These are phyloP conservation scores for Candida maesae DNA, from an alignment of 805 yeast genomes.

Conservation along the genomic window DNA sequence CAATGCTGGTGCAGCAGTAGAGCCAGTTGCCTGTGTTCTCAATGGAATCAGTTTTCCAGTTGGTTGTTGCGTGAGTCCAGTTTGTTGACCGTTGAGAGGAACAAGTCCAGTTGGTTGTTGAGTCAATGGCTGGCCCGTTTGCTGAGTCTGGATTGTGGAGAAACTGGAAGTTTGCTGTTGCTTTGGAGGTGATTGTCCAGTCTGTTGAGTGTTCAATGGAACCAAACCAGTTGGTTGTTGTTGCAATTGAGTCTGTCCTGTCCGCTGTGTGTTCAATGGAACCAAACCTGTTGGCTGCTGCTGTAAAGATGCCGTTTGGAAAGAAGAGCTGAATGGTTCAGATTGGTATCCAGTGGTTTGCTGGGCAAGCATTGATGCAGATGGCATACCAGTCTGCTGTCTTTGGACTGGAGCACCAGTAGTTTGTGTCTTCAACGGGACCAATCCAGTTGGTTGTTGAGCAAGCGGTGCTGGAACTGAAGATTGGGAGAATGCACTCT, in stretches of 20 bases:
- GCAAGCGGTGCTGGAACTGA: conserved; percentile 14
- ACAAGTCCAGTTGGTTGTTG: conserved; percentile 35
- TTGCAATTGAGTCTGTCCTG: conserved; percentile 31
- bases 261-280: conserved; percentile 8
- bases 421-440: conserved; percentile 10
- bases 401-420: conserved; percentile 34
- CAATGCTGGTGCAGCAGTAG: conserved; percentile 14
- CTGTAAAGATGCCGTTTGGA: background rate
- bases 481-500: background rate
- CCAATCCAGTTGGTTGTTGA: conserved; percentile 11
- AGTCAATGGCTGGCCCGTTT: conserved; percentile 21
- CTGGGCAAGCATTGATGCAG: conserved; percentile 32
- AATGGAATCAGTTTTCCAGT: conserved; percentile 11
- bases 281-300: conserved; percentile 10
- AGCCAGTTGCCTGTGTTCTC: conserved; percentile 32
- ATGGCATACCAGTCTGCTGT: conserved; percentile 64
- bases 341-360: conserved; percentile 14
- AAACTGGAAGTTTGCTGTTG: conserved; percentile 67
- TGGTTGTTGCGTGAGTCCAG: conserved; percentile 21
- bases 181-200: conserved; percentile 19
- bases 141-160: conserved; percentile 38
- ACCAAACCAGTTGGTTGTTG: conserved; percentile 66
- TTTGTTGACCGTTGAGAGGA: conserved; percentile 22
- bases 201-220: conserved; percentile 37
- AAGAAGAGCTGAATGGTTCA: background rate